Evolutionary conservation across 306 rosid genomes (phyloP), one percentile per base, ranked within the genome.

Genomic region (Psophocarpus tetragonolobus): DNA sequence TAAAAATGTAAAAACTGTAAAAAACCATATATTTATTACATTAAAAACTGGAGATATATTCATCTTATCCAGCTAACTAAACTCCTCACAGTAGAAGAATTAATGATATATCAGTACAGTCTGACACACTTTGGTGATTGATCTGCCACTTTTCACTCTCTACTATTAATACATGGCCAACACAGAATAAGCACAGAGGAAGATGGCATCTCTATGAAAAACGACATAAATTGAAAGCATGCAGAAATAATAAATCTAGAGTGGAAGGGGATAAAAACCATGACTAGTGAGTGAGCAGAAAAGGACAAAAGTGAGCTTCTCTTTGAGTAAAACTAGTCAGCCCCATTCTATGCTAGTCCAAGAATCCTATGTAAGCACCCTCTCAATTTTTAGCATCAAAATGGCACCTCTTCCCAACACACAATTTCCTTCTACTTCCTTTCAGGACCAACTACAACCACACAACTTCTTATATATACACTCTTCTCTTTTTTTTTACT

Each of bases 301-400:
- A 65, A 58, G 8, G 82, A 77, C 85, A 86, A 62, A 54, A 68
- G 11, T 23, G 51, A 68, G 68, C 65, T 68, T 27, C 84, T 62
- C 10, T 27, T 41, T 71, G 39, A 71, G 39, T n/a, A 69, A 57
- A 84, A 47, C 36, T 32, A 62, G 50, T 61, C 65, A 57, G 8
- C 8, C 64, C 30, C 17, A 57, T 54, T 41, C 36, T 71, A 50
- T 41, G 17, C n/a, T 1, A 26, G 15, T 67, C 68, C 48, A 80
- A 79, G 86, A 83, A 89, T 89, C 93, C 93, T 56, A 78, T 78
- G 82, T 29, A 54, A 54, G 73, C 41, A 68, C 4, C n/a, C 8
- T 8, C 67, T 61, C 18, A 5, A 4, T 26, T 58, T 58, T 58
- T 15, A 36, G 56, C 54, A 10, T 15, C 70, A 1, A 58, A 42